These are phyloP conservation scores for Leishmania tropica DNA, from an alignment of 208 protist species.

Conservation along the genomic window DNA sequence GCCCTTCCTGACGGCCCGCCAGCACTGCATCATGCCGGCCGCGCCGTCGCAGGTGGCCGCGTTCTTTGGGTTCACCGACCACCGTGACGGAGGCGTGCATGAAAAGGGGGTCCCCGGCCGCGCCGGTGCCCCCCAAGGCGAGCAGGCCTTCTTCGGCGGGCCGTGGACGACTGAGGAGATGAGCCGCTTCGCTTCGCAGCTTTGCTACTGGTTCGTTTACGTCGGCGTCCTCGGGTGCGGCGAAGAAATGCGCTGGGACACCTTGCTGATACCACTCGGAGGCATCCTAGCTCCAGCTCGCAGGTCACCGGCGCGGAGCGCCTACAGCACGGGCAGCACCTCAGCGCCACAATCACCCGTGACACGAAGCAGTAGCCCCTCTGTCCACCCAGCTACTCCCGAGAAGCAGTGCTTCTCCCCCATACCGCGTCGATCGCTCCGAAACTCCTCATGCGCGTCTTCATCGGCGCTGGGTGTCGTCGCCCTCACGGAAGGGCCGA, in stretches of 20 bases:
- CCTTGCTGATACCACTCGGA: not conserved
- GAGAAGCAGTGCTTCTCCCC: not conserved
- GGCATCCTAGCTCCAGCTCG: not conserved
- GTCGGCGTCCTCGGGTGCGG: conserved; percentile 10
- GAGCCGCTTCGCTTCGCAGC: conserved; percentile 15
- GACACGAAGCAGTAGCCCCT: not conserved
- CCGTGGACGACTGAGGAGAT: not conserved
- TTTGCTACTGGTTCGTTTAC: conserved; percentile 22
- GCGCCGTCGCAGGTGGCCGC: not conserved
- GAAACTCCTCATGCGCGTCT: not conserved
- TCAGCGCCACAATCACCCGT: not conserved
- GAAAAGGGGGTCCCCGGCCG: not conserved
- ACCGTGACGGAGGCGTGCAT: not conserved
- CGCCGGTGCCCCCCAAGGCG: not conserved
- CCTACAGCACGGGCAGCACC: not conserved
- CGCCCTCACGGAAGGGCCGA: not conserved
- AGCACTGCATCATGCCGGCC: conserved; percentile 7
- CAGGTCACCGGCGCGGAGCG: not conserved
- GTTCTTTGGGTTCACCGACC: conserved; percentile 3
- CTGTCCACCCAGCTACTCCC: not conserved
- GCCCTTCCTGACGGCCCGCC: conserved; percentile 17
- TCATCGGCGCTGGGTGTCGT: not conserved
- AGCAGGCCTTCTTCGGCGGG: not conserved
- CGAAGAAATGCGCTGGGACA: conserved; percentile 3
- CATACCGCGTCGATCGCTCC: not conserved